Percentiles rank a stretch among this genome's conserved stretches.
These are phyloP conservation scores for Candida suzukii DNA, from an alignment of 805 yeast species.

Conservation along the genomic window DNA sequence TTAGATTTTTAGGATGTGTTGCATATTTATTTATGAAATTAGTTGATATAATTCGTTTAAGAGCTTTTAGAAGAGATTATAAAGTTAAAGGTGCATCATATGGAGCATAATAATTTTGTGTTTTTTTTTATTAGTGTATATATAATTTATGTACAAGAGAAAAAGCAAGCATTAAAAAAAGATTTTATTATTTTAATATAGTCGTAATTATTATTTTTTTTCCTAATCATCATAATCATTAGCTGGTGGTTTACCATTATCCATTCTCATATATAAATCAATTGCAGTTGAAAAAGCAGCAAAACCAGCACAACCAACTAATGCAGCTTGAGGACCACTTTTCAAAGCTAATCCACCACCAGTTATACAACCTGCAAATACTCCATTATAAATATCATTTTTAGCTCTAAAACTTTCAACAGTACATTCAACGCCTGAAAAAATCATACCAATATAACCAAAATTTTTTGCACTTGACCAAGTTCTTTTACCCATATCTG, in stretches of 20 bases:
- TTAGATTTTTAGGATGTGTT: conserved; percentile 72
- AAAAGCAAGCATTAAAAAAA: too few species aligned
- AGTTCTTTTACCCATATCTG: conserved; percentile 90
- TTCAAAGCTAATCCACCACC: conserved; percentile 93
- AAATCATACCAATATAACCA: conserved; percentile 87
- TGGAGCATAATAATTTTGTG: conserved; percentile 4
- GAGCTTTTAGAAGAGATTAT: conserved; percentile 10
- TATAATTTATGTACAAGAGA: neutral
- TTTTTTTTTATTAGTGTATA: neutral
- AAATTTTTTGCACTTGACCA: conserved; percentile 87
- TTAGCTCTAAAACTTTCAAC: conserved; percentile 83
- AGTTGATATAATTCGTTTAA: conserved; percentile 12
- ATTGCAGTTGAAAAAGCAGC: conserved; percentile 92
- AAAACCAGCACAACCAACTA: conserved; percentile 93
- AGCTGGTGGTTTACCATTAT: conserved; percentile 73
- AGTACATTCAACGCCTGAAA: conserved; percentile 87
- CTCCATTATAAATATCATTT: conserved; percentile 87
- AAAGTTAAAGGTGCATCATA: conserved; percentile 13
- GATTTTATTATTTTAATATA: too few species aligned
- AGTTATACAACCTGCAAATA: conserved; percentile 90
- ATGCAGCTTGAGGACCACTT: conserved; percentile 90
- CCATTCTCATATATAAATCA: conserved; percentile 81
- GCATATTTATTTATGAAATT: conserved; percentile 40
- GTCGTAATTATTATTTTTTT: too few species aligned
- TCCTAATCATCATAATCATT: conserved; percentile 76